phyloP scores from a whole-genome alignment of 2,329 filamentous ascomycete genomes.

The Sarocladium strictum region DNA sequence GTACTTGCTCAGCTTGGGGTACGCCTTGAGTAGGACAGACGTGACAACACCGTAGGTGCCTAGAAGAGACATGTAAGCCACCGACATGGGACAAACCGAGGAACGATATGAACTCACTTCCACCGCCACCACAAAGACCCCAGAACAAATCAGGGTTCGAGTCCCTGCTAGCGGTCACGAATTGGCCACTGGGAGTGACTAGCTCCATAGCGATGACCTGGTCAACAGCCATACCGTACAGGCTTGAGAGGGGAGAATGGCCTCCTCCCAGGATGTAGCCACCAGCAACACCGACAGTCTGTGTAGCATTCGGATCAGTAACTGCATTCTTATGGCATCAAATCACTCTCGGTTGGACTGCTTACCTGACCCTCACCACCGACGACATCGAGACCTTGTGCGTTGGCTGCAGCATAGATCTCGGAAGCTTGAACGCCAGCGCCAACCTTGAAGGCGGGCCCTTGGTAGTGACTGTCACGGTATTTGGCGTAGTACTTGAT shows the following conservation, averaged over 20 bases:
- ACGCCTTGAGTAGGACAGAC: background rate
- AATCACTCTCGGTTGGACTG: too few species aligned
- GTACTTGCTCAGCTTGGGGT: conserved; percentile 12
- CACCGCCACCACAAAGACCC: conserved; percentile 41
- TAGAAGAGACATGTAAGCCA: conserved; percentile 9
- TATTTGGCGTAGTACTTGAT: conserved; percentile 12
- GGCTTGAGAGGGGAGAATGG: conserved; percentile 38
- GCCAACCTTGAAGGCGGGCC: conserved; percentile 25
- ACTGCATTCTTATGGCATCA: background rate
- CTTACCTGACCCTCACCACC: conserved; percentile 2
- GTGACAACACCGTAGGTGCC: conserved; percentile 24
- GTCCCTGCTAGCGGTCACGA: conserved; percentile 38
- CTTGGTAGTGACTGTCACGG: conserved; percentile 22
- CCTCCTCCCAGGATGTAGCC: conserved; percentile 48
- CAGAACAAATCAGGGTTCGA: conserved; percentile 51
- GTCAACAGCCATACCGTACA: conserved; percentile 49
- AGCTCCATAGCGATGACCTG: conserved; percentile 47
- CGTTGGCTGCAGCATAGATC: background rate
- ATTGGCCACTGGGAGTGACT: conserved; percentile 39
- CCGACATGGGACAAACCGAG: too few species aligned
- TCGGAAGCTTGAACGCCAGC: background rate
- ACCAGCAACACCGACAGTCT: conserved; percentile 38
- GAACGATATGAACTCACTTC: background rate
- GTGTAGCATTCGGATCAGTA: conserved; percentile 22
- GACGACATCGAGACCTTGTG: conserved; percentile 1